Conservation (phyloP, 768 basidiomycete species). For the Tricholoma sp. region DNA sequence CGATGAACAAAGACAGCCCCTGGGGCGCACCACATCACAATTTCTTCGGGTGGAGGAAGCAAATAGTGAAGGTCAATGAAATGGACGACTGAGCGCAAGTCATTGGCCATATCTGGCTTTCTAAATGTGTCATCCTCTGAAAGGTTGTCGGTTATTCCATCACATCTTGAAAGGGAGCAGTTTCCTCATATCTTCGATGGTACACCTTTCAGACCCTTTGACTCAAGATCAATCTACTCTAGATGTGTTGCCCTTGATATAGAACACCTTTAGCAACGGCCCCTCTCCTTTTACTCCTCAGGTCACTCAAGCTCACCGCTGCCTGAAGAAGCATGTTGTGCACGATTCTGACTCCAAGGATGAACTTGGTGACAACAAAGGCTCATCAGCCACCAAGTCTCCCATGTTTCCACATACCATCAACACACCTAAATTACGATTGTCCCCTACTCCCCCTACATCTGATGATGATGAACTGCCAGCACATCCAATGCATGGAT, state of each 20-base stretch:
- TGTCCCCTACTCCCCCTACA: too few species aligned
- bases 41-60: conserved; percentile 39
- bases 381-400: conserved; percentile 27
- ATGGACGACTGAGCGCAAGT: conserved; percentile 19
- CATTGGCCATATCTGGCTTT: background rate
- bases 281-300: conserved; percentile 20
- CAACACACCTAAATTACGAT: too few species aligned
- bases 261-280: conserved; percentile 5
- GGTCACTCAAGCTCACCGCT: conserved; percentile 10
- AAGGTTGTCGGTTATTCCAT: conserved; percentile 9
- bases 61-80: conserved; percentile 37
- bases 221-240: conserved; percentile 12
- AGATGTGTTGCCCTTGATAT: too few species aligned
- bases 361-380: conserved; percentile 3
- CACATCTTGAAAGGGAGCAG: conserved; percentile 6
- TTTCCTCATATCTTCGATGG: background rate
- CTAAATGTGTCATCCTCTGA: conserved; percentile 8
- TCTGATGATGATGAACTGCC: too few species aligned
- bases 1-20: conserved; percentile 16
- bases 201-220: background rate
- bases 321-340: conserved; percentile 12
- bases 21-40: conserved; percentile 19
- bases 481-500: too few species aligned
- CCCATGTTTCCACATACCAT: conserved; percentile 22
- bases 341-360: conserved; percentile 15